Evolutionary conservation across 2,329 filamentous ascomycete genomes (phyloP), one percentile per base, ranked within the genome.

Genomic region (Ophiocordyceps camponoti-leonardi): DNA sequence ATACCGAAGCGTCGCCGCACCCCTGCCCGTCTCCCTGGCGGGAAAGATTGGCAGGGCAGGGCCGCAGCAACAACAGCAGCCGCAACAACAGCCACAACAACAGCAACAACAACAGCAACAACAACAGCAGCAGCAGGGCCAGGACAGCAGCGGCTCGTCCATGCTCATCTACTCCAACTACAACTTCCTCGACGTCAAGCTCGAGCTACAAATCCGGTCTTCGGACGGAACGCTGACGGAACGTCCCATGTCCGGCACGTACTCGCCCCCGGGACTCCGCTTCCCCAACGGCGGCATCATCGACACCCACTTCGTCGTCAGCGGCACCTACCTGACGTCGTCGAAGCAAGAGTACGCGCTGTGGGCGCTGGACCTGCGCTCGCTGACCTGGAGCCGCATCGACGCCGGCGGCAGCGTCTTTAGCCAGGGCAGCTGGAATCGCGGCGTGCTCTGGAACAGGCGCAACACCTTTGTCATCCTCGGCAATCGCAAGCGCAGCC

Each of bases 161-260:
- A 95, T 96, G 87, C 73, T 98, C 50, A 93, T 98, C 42, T 98
- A 98, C 62, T 96, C 90, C 22, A 98, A 98, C 60, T 98, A 98
- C 64, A 96, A 98, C 63, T 98, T 98, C 57, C 63, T 98, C 46
- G 90, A 98, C 55, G 92, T 98, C 52, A 96, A 94, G 60, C 68
- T 98, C 22, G 92, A 98, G 62, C 68, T 98, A 35, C 92, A 96
- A 61, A 78, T 98, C 43, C 78, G 92, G 45, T 71, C 83, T 10
- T 77, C 86, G 1, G 88, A 96, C 59, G 90, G 92, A 28, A 79
- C 78, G 0, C 67, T 98, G 45, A 76, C 79, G 1, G 92, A 98
- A 61, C 88, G 85, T 62, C 77, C 83, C 23, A 96, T 98, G 90
- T 80, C 81, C 18, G 83, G 85, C 18, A 74, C 77, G 6, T 86